phyloP scores from a whole-genome alignment of 352 stramenopile genomes.

The Phytophthora vignae region DNA sequence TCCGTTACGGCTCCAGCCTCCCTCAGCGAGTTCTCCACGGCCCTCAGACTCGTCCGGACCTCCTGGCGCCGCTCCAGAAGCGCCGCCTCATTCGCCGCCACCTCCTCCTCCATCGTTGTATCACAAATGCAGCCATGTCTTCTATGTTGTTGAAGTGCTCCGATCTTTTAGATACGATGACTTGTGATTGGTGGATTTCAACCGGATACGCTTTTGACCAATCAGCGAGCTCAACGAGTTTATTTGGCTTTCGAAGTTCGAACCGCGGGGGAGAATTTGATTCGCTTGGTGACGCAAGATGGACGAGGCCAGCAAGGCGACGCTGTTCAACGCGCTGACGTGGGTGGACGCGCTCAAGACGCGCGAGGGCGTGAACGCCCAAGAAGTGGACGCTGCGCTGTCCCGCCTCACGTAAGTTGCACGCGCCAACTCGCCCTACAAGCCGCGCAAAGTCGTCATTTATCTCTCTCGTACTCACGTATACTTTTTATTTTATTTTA shows the following conservation, averaged over 20 bases:
- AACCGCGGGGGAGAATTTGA: constrained; percentile 26
- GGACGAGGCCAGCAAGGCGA: constrained; percentile 49
- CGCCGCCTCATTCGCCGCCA: constrained; percentile 34
- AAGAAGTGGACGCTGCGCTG: constrained; percentile 76
- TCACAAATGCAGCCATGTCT: constrained; percentile 33
- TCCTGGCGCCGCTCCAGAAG: constrained; percentile 51
- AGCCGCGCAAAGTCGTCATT: constrained; percentile 4
- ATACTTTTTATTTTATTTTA: background rate
- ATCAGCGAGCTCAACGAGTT: constrained; percentile 12
- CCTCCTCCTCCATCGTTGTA: constrained; percentile 13
- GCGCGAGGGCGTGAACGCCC: constrained; percentile 53
- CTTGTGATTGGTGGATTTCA: constrained; percentile 14
- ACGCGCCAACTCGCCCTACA: constrained; percentile 39
- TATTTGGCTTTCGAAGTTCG: constrained; percentile 13
- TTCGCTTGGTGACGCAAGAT: constrained; percentile 23
- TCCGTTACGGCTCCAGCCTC: constrained; percentile 58
- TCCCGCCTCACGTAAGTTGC: constrained; percentile 57
- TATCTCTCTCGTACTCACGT: constrained; percentile 3
- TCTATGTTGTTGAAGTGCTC: constrained; percentile 9
- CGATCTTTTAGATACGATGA: constrained; percentile 12
- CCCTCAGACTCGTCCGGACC: constrained; percentile 47
- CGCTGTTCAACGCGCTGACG: constrained; percentile 80
- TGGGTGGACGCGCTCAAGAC: constrained; percentile 78
- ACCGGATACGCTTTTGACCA: constrained; percentile 11
- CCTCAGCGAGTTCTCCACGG: constrained; percentile 48